Percentiles rank a stretch among this genome's conserved stretches.
These are phyloP conservation scores for Fusarium robinianum DNA, from an alignment of 2,329 filamentous ascomycete species.

Conservation along the genomic window DNA sequence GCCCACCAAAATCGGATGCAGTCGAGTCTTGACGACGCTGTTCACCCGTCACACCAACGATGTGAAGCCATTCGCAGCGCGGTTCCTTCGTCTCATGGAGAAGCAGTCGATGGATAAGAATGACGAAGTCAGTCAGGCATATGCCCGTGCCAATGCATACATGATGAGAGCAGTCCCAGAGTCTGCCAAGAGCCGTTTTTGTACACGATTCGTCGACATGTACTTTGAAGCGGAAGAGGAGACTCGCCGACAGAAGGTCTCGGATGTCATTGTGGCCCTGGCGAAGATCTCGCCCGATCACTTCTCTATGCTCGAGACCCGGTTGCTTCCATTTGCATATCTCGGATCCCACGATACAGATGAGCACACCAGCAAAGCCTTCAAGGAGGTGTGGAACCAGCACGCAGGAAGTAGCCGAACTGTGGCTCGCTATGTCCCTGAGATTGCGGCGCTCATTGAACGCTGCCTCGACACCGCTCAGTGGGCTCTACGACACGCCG, in stretches of 20 bases:
- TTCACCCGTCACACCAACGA: conserved; percentile 77
- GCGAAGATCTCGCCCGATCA: conserved; percentile 88
- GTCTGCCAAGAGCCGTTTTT: conserved; percentile 55
- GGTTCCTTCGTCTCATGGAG: conserved; percentile 76
- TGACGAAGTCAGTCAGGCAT: conserved; percentile 88
- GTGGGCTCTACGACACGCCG: conserved; percentile 90
- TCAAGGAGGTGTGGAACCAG: conserved; percentile 84
- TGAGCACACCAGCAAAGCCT: conserved; percentile 77
- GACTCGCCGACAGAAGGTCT: conserved; percentile 71
- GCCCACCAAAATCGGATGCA: conserved; percentile 91
- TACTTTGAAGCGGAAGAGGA: conserved; percentile 87
- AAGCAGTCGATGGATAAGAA: conserved; percentile 89
- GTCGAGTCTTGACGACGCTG: conserved; percentile 80
- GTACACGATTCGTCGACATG: conserved; percentile 61
- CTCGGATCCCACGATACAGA: conserved; percentile 85
- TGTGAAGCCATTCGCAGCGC: conserved; percentile 74
- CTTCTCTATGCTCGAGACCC: conserved; percentile 75
- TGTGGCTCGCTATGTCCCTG: conserved; percentile 79
- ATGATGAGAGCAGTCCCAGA: conserved; percentile 66
- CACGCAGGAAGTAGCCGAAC: conserved; percentile 85
- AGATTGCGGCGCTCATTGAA: conserved; percentile 74
- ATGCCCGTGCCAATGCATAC: conserved; percentile 85
- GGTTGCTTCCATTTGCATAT: conserved; percentile 84
- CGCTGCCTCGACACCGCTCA: conserved; percentile 75
- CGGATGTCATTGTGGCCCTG: conserved; percentile 80